These are phyloP conservation scores for Eucalyptus sideroxylon DNA, from an alignment of 345 rosid genomes.

Conservation along the genomic window DNA sequence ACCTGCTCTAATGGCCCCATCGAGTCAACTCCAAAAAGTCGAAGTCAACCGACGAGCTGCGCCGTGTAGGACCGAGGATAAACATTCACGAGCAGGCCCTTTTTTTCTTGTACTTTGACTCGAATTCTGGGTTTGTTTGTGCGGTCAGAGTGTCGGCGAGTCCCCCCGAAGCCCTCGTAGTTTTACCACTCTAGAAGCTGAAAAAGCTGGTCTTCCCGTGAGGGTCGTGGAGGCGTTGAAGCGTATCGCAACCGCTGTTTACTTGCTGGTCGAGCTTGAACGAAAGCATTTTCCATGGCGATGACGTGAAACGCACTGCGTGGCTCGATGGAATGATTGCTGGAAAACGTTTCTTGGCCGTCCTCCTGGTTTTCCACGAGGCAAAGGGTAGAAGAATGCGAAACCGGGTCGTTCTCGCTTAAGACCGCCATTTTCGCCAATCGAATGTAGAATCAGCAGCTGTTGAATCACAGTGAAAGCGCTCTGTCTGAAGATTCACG, in stretches of 20 bases:
- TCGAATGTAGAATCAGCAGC: background rate
- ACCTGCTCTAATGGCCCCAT: background rate
- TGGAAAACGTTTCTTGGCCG: background rate
- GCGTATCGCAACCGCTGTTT: background rate
- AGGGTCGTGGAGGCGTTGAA: background rate
- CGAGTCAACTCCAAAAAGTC: background rate
- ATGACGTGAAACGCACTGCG: background rate
- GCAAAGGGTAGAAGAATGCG: background rate
- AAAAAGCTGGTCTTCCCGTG: background rate
- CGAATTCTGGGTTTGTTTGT: background rate
- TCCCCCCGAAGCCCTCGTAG: background rate
- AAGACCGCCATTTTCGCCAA: background rate
- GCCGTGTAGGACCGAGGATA: background rate
- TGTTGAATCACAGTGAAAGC: background rate
- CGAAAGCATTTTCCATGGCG: background rate
- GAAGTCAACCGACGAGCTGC: background rate
- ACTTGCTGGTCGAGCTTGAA: background rate
- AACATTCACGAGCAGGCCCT: background rate
- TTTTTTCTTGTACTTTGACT: background rate
- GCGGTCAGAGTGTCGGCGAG: background rate
- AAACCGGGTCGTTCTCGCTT: background rate
- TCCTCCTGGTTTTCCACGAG: background rate
- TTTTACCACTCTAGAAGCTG: background rate
- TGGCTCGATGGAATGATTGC: background rate
- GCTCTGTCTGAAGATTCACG: background rate